These are phyloP conservation scores for Collybia nuda DNA, from an alignment of 768 basidiomycete species.

Conservation along the genomic window DNA sequence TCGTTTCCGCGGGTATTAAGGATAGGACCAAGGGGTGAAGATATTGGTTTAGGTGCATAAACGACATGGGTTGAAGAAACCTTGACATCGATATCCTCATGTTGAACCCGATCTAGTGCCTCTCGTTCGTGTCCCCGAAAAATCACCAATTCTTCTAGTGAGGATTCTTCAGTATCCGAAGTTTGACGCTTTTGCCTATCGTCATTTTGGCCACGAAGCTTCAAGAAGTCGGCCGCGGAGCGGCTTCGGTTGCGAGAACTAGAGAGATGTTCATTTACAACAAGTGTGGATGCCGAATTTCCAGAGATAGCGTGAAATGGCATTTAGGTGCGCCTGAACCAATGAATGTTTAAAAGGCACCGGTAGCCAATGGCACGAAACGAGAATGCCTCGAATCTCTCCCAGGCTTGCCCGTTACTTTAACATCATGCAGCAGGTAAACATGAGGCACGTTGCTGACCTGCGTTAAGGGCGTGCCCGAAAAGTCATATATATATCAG, in stretches of 20 bases:
- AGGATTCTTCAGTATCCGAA: not conserved
- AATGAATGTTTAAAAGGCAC: not conserved
- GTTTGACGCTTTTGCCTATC: too few relatives aligned
- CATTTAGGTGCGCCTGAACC: not conserved
- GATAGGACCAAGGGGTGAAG: too few relatives aligned
- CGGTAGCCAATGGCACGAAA: not conserved
- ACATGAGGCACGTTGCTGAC: too few relatives aligned
- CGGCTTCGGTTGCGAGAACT: constrained; percentile 2
- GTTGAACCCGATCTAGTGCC: not conserved
- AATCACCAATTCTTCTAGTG: not conserved
- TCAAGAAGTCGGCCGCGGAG: not conserved
- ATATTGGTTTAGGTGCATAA: too few relatives aligned
- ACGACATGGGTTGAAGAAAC: too few relatives aligned
- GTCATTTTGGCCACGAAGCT: not conserved
- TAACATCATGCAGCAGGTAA: too few relatives aligned
- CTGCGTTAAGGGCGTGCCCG: too few relatives aligned
- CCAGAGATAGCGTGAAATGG: not conserved
- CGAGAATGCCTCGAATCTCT: too few relatives aligned
- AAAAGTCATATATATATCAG: too few relatives aligned
- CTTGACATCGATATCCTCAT: too few relatives aligned
- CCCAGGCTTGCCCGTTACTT: too few relatives aligned
- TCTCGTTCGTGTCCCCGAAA: constrained; percentile 1
- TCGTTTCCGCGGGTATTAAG: too few relatives aligned
- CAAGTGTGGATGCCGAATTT: not conserved
- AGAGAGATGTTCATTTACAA: not conserved